phyloP scores from a whole-genome alignment of 805 yeast species.

The Cyberlindnera xylosilytica region DNA sequence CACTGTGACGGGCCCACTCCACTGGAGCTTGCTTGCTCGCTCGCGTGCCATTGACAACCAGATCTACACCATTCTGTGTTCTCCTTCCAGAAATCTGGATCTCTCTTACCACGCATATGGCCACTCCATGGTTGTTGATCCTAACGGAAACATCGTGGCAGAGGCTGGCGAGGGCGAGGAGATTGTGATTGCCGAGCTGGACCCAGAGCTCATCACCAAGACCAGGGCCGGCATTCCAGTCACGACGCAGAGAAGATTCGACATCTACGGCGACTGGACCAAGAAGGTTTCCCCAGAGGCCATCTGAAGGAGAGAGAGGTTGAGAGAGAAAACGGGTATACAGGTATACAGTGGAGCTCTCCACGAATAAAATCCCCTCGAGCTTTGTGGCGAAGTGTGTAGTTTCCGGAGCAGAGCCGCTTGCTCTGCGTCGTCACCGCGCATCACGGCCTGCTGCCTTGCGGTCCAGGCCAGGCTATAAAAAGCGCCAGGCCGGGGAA shows the following conservation, averaged over 20 bases:
- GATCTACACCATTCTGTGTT: conserved; percentile 70
- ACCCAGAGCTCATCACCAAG: conserved; percentile 52
- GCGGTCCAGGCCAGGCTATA: background rate
- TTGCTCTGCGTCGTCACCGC: conserved; percentile 1
- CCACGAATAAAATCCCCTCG: too few relatives aligned
- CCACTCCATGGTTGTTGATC: conserved; percentile 65
- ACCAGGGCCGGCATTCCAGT: conserved; percentile 71
- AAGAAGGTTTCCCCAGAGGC: conserved; percentile 20
- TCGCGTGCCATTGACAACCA: conserved; percentile 78
- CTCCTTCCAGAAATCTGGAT: conserved; percentile 81
- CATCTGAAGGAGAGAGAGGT: background rate
- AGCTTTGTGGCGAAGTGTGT: too few relatives aligned
- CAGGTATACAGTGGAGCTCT: too few relatives aligned
- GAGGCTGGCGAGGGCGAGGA: conserved; percentile 84
- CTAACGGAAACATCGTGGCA: conserved; percentile 57
- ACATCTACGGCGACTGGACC: conserved; percentile 37
- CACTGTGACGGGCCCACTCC: conserved; percentile 83
- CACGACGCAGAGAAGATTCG: conserved; percentile 67
- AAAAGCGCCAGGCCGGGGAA: background rate
- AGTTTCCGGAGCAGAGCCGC: too few relatives aligned
- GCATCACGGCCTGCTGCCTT: background rate
- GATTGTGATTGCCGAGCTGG: conserved; percentile 70
- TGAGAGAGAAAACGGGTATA: too few relatives aligned
- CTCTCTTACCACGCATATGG: conserved; percentile 62
- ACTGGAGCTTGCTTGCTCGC: conserved; percentile 75